These are phyloP conservation scores for Pelargonium myrrhifolium DNA, from an alignment of 441 rosid genomes.

Conservation along the genomic window DNA sequence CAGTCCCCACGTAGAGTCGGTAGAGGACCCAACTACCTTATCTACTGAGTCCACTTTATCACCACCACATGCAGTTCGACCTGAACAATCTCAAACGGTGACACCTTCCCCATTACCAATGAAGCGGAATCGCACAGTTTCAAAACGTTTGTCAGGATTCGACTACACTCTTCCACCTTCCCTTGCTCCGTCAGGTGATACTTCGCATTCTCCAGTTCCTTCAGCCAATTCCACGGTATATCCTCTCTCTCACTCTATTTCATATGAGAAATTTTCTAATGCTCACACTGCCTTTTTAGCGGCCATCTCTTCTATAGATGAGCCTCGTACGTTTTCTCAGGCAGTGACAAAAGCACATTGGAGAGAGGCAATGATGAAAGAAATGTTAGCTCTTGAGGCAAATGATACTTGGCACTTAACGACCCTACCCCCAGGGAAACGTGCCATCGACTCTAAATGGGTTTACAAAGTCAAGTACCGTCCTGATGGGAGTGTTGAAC, in stretches of 20 bases:
- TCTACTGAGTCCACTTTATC: too few species aligned
- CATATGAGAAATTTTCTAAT: neutral
- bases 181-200: too few species aligned
- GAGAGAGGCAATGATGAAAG: neutral
- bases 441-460: neutral
- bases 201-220: neutral
- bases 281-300: neutral
- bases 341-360: neutral
- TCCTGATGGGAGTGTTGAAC: neutral
- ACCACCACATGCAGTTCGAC: too few species aligned
- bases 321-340: neutral
- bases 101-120: too few species aligned
- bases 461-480: neutral
- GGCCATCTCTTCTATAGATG: neutral
- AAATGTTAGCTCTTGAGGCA: neutral
- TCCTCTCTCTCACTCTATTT: neutral
- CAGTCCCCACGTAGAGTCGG: too few species aligned
- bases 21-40: too few species aligned
- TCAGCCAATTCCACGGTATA: neutral
- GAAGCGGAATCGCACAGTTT: too few species aligned
- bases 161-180: too few species aligned
- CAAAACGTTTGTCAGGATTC: too few species aligned
- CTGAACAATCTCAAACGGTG: too few species aligned
- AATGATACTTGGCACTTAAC: neutral
- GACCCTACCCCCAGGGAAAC: neutral